Base-by-base conservation (phyloP, 2,329 filamentous ascomycete genomes). In the Zalaria obscura region DNA sequence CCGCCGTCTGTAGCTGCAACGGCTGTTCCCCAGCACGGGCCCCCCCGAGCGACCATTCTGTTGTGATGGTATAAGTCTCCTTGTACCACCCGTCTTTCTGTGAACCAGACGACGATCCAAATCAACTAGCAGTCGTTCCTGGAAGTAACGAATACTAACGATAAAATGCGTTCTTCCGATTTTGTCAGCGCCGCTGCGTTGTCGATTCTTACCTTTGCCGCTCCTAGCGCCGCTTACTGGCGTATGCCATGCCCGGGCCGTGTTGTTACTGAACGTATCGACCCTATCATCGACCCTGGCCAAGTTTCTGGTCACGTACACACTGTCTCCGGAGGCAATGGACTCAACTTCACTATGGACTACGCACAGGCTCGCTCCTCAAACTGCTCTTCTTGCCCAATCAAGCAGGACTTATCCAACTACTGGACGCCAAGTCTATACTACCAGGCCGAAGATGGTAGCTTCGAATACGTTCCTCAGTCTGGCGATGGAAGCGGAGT, bases 381-480 rank as follows among this genome's bases (percentile, higher is more conserved):
- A 28, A 69, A 72, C 26, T 89, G 83, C 68, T 82, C 76, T 38
- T 83, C 78, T 29, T 80, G 83, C 57, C 69, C 71, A 46, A 68
- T 83, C 55, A 75, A 70, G 51, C 74, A 73, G 41, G 82, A 87
- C 61, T 68, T 76, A 55, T 81, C 74, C 50, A 80, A 80, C 60
- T 88, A 89, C 67, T 88, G 83, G 83, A 76, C 78, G 42, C 82
- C 83, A 1, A 67, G 68, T 27, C 63, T 88, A 3, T 87, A 78
- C 62, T 86, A 80, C 51, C 59, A 81, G 48, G 69, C 75, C 52
- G 63, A 71, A 50, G 75, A 78, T 48, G 73, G 73, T 38, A 70
- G 69, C 40, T 73, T 78, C 58, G 45, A 50, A 18, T 68, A 71
- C 31, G 82, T 87, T 11, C 68, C 76, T 5, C 65, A 72, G 40